A percentile compares a stretch with the other conserved stretches of the same genome.
Conservation (phyloP, 805 yeast genomes). For the Lipomyces chichibuensis region DNA sequence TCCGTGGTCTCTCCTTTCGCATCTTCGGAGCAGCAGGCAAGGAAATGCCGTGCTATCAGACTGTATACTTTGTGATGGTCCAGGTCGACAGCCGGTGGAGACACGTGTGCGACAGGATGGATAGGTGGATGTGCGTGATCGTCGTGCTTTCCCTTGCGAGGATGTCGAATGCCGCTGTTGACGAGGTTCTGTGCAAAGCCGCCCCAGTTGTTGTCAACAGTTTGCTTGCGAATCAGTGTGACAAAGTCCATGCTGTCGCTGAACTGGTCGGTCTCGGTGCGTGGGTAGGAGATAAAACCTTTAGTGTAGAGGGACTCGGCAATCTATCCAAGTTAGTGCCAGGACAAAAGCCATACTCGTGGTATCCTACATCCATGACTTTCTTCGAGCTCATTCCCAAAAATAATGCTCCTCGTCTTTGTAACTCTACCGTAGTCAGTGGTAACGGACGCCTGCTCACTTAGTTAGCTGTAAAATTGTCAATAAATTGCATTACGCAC, state of each 20-base stretch:
- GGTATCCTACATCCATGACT: slow-evolving; percentile 55
- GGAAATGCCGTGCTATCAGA: slow-evolving; percentile 78
- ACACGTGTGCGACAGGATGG: slow-evolving; percentile 66
- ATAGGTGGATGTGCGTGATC: slow-evolving; percentile 99
- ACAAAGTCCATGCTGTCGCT: slow-evolving; percentile 75
- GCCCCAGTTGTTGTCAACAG: slow-evolving; percentile 66
- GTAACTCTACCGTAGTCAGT: slow-evolving; percentile 89
- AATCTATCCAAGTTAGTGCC: slow-evolving; percentile 37
- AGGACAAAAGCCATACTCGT: neutral
- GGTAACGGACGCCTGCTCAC: slow-evolving; percentile 70
- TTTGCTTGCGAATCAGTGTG: slow-evolving; percentile 63
- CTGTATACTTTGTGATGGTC: slow-evolving; percentile 78
- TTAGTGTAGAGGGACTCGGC: slow-evolving; percentile 86
- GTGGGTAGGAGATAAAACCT: slow-evolving; percentile 91
- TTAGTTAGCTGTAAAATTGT: neutral
- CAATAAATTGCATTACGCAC: neutral
- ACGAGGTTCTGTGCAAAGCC: slow-evolving; percentile 56
- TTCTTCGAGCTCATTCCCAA: slow-evolving; percentile 80
- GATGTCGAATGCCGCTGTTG: slow-evolving; percentile 55
- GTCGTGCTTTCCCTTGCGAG: slow-evolving; percentile 79
- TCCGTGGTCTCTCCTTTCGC: slow-evolving; percentile 76
- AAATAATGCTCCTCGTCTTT: slow-evolving; percentile 75
- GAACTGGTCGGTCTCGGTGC: slow-evolving; percentile 93
- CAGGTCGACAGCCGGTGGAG: slow-evolving; percentile 39
- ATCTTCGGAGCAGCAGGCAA: slow-evolving; percentile 91